phyloP scores from a whole-genome alignment of 2,329 filamentous ascomycete genomes.

The Aspergillus uvarum region DNA sequence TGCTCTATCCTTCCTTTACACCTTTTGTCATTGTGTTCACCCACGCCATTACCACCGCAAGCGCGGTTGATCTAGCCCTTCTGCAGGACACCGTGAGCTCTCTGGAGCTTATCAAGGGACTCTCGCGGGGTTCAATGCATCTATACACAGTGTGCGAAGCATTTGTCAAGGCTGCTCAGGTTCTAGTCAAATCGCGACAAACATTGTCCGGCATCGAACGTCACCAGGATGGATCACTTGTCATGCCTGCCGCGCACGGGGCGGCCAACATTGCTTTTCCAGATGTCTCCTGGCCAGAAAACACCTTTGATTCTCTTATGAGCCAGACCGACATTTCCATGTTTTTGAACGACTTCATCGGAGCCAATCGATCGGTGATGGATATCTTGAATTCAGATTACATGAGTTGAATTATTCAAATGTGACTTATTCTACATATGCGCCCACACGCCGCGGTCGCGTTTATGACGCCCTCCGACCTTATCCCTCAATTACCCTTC shows the following conservation, averaged over 20 bases:
- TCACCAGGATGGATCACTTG: conserved; percentile 24
- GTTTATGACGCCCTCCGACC: not conserved
- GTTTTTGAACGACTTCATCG: conserved; percentile 32
- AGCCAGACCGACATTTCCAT: conserved; percentile 26
- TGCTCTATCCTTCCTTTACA: conserved; percentile 29
- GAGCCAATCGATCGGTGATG: conserved; percentile 26
- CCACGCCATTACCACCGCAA: conserved; percentile 28
- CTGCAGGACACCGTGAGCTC: conserved; percentile 25
- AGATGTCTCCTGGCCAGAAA: conserved; percentile 25
- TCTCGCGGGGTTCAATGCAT: conserved; percentile 23
- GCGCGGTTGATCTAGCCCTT: conserved; percentile 19
- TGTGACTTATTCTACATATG: not conserved
- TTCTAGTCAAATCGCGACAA: conserved; percentile 24
- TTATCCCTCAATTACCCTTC: not conserved
- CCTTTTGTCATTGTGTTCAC: conserved; percentile 31
- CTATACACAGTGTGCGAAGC: conserved; percentile 24
- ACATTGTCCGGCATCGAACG: conserved; percentile 24
- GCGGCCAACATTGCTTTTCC: conserved; percentile 24
- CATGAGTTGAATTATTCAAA: conserved; percentile 11
- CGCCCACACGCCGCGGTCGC: not conserved
- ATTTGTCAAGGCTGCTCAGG: conserved; percentile 25
- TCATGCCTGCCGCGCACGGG: conserved; percentile 19
- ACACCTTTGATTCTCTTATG: conserved; percentile 22
- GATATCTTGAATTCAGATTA: conserved; percentile 25
- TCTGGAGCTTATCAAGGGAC: conserved; percentile 21